Percentiles rank a stretch among this genome's conserved stretches.
These are phyloP conservation scores for Mucor piriformis DNA, from an alignment of 371 early-diverging fungal species.

Conservation along the genomic window DNA sequence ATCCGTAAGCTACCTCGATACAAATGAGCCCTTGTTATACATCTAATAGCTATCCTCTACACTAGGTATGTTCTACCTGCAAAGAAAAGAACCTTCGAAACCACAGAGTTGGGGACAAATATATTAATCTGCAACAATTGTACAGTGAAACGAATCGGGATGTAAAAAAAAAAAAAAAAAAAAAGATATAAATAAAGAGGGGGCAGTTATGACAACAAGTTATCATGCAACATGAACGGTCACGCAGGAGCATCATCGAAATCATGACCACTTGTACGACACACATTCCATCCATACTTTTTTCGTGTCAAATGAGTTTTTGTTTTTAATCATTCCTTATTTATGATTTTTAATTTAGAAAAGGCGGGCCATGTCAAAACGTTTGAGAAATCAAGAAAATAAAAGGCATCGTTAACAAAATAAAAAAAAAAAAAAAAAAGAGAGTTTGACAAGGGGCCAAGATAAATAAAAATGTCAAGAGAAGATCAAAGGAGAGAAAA, in stretches of 20 bases:
- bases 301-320: background rate
- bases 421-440: background rate
- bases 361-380: background rate
- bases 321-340: slow-evolving; percentile 1
- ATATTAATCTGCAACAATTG: too few species aligned
- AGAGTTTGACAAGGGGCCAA: background rate
- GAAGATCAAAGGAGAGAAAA: background rate
- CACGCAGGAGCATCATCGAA: background rate
- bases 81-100: too few species aligned
- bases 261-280: background rate
- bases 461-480: background rate
- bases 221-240: slow-evolving; percentile 1
- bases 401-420: too few species aligned
- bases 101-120: too few species aligned
- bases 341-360: background rate
- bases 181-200: too few species aligned
- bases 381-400: background rate
- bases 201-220: background rate
- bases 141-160: too few species aligned
- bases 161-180: too few species aligned
- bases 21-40: too few species aligned
- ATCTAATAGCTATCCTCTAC: too few species aligned
- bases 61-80: too few species aligned
- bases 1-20: too few species aligned
- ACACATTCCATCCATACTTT: background rate